Base-by-base conservation (phyloP, 352 stramenopile genomes). In the Phytophthora parvispora region DNA sequence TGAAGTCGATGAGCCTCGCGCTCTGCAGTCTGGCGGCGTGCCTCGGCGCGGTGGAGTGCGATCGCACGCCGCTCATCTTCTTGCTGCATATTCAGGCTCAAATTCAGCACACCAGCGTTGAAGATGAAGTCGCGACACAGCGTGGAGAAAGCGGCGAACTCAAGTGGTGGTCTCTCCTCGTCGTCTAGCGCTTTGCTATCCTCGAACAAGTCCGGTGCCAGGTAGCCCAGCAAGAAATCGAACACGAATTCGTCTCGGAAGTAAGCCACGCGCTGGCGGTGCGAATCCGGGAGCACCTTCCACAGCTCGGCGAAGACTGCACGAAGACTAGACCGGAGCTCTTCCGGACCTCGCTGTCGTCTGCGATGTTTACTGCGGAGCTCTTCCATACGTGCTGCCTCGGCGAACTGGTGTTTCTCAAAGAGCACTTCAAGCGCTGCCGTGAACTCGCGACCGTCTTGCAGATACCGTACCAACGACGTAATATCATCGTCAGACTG, bases 361-460 rank as follows among this genome's bases (percentile, higher is more conserved):
- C 78, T 70, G 15, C 72, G 69, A 48, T 82, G 78, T 29, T 65
- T 74, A 53, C 83, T 93, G 5, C 84, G 84, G 9, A 95, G 65
- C 43, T 93, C 84, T 27, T 84, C 84, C 75, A 93, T 85, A 13
- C 87, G 82, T n/a, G 81, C 82, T 0, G 84, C 89, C 60, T 95
- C 87, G 6, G 86, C 83, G 55, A 93, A 93, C 45, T 90, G 75
- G 60, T 93, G 85, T 57, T 93, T 90, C 25, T 91, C 86, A 48
- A 93, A 95, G 9, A 92, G 84, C 0, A 89, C 75, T 45, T 92
- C 87, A 16, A 92, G 60, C 48, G 80, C 78, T 6, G 80, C 78
- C 2, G 56, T 65, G 16, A 93, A 78, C 3, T 76, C 64, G 1
- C 76, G 73, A 22, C 90, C 81, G 28, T 74, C 50, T 49, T 85